Percentiles rank a stretch among this genome's conserved stretches.
These are phyloP conservation scores for Moniliophthora roreri DNA, from an alignment of 1,284 basidiomycete genomes.

Conservation along the genomic window DNA sequence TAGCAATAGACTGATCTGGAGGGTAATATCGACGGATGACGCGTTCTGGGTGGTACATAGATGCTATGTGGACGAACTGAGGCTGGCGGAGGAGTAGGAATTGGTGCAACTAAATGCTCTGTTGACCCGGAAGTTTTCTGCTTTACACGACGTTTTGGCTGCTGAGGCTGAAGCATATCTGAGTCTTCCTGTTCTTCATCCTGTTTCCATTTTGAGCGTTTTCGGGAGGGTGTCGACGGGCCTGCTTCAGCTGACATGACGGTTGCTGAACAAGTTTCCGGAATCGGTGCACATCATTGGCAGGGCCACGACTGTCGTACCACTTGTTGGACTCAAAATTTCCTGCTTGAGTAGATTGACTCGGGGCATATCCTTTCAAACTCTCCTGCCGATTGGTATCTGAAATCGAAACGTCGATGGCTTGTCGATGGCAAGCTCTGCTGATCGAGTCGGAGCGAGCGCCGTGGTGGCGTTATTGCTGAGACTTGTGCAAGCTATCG, in stretches of 20 bases:
- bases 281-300: too few relatives aligned
- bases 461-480: too few relatives aligned
- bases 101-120: constrained; percentile 11
- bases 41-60: constrained; percentile 73
- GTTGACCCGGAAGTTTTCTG: constrained; percentile 23
- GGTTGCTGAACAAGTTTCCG: background rate
- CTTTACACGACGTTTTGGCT: constrained; percentile 49
- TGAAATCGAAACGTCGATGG: too few relatives aligned
- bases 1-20: constrained; percentile 93
- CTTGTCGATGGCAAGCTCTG: too few relatives aligned
- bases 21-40: constrained; percentile 74
- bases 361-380: too few relatives aligned
- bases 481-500: too few relatives aligned
- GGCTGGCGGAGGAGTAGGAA: constrained; percentile 18
- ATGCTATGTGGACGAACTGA: constrained; percentile 46
- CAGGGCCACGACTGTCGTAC: too few relatives aligned
- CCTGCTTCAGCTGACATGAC: constrained; percentile 28
- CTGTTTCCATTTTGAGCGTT: constrained; percentile 73
- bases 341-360: too few relatives aligned
- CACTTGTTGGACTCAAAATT: too few relatives aligned
- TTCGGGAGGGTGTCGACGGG: constrained; percentile 51
- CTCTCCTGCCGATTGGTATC: too few relatives aligned
- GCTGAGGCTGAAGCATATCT: constrained; percentile 25
- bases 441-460: too few relatives aligned
- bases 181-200: constrained; percentile 37